Percentiles rank a stretch among this genome's conserved stretches.
phyloP scores from a whole-genome alignment of 2,329 filamentous ascomycete species.

The Fusarium tuaranense region DNA sequence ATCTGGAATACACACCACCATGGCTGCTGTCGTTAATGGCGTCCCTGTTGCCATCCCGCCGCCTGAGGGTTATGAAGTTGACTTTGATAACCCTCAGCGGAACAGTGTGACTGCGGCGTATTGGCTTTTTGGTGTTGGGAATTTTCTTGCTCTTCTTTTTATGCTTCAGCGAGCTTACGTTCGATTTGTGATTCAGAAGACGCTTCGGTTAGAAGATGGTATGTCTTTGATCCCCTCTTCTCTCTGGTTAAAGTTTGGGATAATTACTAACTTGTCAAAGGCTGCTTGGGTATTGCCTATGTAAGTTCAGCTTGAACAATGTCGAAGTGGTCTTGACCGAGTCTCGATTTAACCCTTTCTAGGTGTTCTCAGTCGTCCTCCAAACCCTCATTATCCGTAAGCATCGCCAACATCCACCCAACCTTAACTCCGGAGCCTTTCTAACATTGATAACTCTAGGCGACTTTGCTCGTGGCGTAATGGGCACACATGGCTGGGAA shows the following conservation, averaged over 20 bases:
- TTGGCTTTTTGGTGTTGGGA: conserved; percentile 37
- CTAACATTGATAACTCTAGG: neutral
- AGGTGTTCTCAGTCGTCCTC: conserved; percentile 23
- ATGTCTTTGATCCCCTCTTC: neutral
- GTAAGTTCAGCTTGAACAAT: neutral
- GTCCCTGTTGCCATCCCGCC: conserved; percentile 39
- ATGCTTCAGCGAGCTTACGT: conserved; percentile 43
- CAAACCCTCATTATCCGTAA: conserved; percentile 25
- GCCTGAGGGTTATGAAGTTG: conserved; percentile 44
- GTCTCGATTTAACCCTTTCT: neutral
- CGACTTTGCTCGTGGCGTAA: conserved; percentile 20
- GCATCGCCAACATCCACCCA: neutral
- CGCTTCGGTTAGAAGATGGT: conserved; percentile 13
- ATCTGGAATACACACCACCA: neutral
- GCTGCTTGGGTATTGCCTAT: conserved; percentile 18
- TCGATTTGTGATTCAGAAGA: conserved; percentile 17
- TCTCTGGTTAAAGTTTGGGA: neutral
- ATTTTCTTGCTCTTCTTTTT: conserved; percentile 22
- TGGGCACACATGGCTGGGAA: conserved; percentile 31
- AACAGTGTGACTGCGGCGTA: conserved; percentile 30
- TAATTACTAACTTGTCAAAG: neutral
- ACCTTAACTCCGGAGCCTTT: neutral
- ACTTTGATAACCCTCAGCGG: conserved; percentile 45
- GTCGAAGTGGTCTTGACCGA: neutral
- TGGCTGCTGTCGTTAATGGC: conserved; percentile 39